Conservation (phyloP, 1,284 basidiomycete species). For the Ganoderma lingzhi region DNA sequence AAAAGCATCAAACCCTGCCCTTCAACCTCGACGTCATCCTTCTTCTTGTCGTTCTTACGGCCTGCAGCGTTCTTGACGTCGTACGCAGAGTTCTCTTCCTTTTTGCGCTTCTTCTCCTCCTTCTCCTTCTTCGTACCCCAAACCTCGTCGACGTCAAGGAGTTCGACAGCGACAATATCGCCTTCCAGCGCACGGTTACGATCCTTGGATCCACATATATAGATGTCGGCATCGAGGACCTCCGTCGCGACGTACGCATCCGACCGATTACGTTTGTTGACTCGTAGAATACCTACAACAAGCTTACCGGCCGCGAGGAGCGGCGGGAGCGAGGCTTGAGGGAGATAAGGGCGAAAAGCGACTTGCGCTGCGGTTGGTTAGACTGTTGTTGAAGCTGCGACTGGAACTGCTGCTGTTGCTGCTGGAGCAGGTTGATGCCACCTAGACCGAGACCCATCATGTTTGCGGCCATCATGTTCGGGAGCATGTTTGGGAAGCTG, state of each 20-base stretch:
- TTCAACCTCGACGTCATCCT: constrained; percentile 99
- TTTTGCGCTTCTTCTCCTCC: constrained; percentile 99
- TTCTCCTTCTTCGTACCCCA: constrained; percentile 99
- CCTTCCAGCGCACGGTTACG: constrained; percentile 98
- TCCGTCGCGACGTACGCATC: constrained; percentile 99
- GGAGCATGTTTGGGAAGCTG: constrained; percentile 96
- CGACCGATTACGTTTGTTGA: constrained; percentile 99
- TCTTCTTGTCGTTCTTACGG: constrained; percentile 98
- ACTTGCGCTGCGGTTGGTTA: constrained; percentile 95
- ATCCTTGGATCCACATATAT: constrained; percentile 98
- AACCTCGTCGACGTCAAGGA: constrained; percentile 97
- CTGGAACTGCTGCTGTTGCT: constrained; percentile 90
- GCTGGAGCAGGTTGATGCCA: constrained; percentile 81
- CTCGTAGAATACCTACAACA: constrained; percentile 96
- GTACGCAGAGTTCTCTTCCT: constrained; percentile 97
- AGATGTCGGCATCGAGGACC: constrained; percentile 98
- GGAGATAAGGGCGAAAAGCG: constrained; percentile 99
- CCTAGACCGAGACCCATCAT: constrained; percentile 91
- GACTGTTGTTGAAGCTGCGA: constrained; percentile 91
- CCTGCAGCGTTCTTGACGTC: constrained; percentile 78
- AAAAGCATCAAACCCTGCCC: constrained; percentile 97
- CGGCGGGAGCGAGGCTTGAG: constrained; percentile 96
- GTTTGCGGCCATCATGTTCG: constrained; percentile 94
- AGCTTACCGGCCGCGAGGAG: constrained; percentile 98
- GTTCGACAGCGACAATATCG: constrained; percentile 98